Evolutionary conservation across 2,329 filamentous ascomycete genomes (phyloP), one percentile per base, ranked within the genome.

Genomic region (Pseudogymnoascus sp.): DNA sequence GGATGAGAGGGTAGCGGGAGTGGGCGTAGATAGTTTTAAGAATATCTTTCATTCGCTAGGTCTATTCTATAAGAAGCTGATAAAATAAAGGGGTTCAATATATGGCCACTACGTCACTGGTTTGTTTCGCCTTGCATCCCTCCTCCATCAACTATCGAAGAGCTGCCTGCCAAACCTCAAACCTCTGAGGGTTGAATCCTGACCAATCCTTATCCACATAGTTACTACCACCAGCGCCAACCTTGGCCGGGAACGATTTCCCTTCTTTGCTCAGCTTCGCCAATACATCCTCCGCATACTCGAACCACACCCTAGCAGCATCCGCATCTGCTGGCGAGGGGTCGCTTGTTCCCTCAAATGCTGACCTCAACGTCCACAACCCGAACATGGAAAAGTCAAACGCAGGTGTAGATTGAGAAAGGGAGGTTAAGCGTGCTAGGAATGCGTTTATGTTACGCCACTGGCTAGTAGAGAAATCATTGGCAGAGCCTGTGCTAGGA

Each of bases 311-410:
- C 33, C 62, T 64, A 1, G 62, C 66, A 2, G 72, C 69, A 19
- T 69, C 64, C 4, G 50, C 66, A 26, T 69, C 63, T 6, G 70
- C 67, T 0, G 56, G 24, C 14, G 24, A 60, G 4, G 41, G 38
- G 14, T 66, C 40, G 3, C 63, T 60, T 38, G 67, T 19, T 19
- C 16, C 66, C 59, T 74, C 72, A 16, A 73, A 69, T 2, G 70
- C 71, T 1, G 61, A 61, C n/a, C 72, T 66, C 60, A 74, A 43
- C 2, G 65, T 63, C 72, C 72, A 74, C 10, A 74, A 65, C 6
- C 65, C 71, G 31, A 66, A 72, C 22, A 70, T 43, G 7, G 72
- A 70, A 64, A 68, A 72, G 60, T 74, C 69, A 16, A 71, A 65
- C 2, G 67, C 65, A 43, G 16, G 24, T 50, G 50, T 60, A 19